phyloP scores from a whole-genome alignment of 805 yeast genomes.

The Ogataea salicorniae region DNA sequence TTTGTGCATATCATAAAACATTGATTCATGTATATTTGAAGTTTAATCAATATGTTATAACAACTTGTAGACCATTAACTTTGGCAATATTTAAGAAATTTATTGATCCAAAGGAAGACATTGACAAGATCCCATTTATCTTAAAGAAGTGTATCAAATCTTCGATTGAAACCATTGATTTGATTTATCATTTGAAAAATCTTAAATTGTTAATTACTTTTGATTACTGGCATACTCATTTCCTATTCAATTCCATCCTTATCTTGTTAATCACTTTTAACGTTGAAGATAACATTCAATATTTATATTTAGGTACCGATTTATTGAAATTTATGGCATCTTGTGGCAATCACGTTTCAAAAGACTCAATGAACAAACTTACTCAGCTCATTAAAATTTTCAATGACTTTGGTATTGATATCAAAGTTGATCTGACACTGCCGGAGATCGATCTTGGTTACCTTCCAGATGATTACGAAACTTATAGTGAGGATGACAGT shows the following conservation, averaged over 20 bases:
- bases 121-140: slow-evolving; percentile 23
- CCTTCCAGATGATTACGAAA: slow-evolving; percentile 3
- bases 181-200: slow-evolving; percentile 24
- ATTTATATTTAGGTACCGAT: slow-evolving; percentile 19
- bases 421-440: slow-evolving; percentile 10
- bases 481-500: slow-evolving; percentile 1
- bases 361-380: slow-evolving; percentile 23
- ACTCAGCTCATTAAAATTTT: slow-evolving; percentile 18
- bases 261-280: slow-evolving; percentile 23
- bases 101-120: slow-evolving; percentile 11
- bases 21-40: slow-evolving; percentile 31
- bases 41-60: slow-evolving; percentile 33
- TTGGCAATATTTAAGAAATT: slow-evolving; percentile 32
- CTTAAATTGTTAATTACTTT: slow-evolving; percentile 30
- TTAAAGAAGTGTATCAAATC: slow-evolving; percentile 28
- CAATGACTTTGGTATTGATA: slow-evolving; percentile 15
- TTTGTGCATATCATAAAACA: slow-evolving; percentile 15
- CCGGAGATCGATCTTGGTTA: slow-evolving; percentile 9
- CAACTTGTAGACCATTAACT: slow-evolving; percentile 32
- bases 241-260: slow-evolving; percentile 32
- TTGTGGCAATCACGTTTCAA: slow-evolving; percentile 26
- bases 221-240: slow-evolving; percentile 38
- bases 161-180: slow-evolving; percentile 29
- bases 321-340: slow-evolving; percentile 25
- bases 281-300: slow-evolving; percentile 7